Base-by-base conservation (phyloP, 768 basidiomycete genomes). In the Pleurotus salmoneostramineus region DNA sequence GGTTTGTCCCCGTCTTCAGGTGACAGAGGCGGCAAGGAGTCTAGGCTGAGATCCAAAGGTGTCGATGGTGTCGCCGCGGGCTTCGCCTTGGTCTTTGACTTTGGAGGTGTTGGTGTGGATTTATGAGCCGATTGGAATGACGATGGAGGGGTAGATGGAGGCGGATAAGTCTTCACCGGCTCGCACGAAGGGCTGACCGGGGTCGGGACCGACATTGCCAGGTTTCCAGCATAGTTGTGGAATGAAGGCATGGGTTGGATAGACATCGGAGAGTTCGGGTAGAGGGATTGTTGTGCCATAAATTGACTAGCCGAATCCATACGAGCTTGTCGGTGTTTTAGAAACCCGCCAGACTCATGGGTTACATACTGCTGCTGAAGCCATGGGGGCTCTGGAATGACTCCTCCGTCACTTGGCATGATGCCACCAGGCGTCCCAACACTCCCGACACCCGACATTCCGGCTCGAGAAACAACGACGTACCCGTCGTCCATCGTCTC, bases 401-500 rank as follows among this genome's bases (percentile, higher is more conserved):
- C 52, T 10, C 52, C 52, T 4, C 52, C 52, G 17, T 55, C 52
- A 8, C 52, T 40, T 2, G 52, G 21, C 40, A 55, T 55, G 37
- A 55, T 42, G n/a, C 40, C 37, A 40, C 37, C 37, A 40, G 37
- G 37, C 37, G 37, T 40, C n/a, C 37, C 37, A 40, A n/a, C 37
- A 40, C 8, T n/a, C 8, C 37, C 37, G 37, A 8, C 37, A 40
- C 8, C 37, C 37, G 10, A 8, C 8, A n/a, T n/a, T 8, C 37
- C 37, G n/a, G n/a, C n/a, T 10, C 37, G 10, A 8, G n/a, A 8
- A 10, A 10, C 35, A 43, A 42, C 52, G 17, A 27, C 27, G 43
- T 55, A 55, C 4, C n/a, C 52, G 14, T 55, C 52, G 27, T 55
- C 52, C 21, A 55, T 55, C 12, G 52, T 55, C n/a, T 45, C 55